Conservation (phyloP, 805 yeast species). For the Lipomyces yamadae region DNA sequence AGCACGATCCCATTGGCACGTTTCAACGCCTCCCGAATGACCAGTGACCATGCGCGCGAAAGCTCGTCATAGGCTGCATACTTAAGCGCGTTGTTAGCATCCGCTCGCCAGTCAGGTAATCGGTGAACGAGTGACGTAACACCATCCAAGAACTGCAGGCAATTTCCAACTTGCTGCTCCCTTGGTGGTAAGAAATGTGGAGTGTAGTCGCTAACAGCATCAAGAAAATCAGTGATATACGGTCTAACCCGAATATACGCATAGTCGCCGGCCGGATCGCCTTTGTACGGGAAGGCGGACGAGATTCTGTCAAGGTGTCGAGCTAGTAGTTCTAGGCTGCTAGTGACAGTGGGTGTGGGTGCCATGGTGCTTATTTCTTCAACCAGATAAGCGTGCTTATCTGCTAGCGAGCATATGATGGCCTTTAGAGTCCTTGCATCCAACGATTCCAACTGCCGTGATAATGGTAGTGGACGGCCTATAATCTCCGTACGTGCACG, state of each 20-base stretch:
- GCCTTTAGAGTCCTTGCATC: slow-evolving; percentile 60
- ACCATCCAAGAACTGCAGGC: slow-evolving; percentile 66
- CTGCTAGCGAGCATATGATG: slow-evolving; percentile 59
- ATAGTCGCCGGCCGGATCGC: slow-evolving; percentile 74
- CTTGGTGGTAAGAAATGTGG: slow-evolving; percentile 73
- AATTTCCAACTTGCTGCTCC: slow-evolving; percentile 57
- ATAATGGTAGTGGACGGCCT: slow-evolving; percentile 66
- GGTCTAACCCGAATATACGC: slow-evolving; percentile 75
- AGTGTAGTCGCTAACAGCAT: slow-evolving; percentile 74
- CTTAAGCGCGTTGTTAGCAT: slow-evolving; percentile 50
- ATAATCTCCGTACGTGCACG: slow-evolving; percentile 35
- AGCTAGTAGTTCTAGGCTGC: slow-evolving; percentile 57
- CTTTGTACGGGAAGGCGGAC: slow-evolving; percentile 70
- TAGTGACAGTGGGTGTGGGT: slow-evolving; percentile 61
- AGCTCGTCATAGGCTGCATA: slow-evolving; percentile 65
- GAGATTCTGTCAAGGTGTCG: slow-evolving; percentile 53
- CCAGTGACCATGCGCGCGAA: slow-evolving; percentile 60
- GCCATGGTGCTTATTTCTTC: slow-evolving; percentile 56
- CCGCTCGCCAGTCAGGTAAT: slow-evolving; percentile 67
- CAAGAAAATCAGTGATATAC: slow-evolving; percentile 67
- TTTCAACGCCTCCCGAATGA: slow-evolving; percentile 49
- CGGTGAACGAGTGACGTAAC: slow-evolving; percentile 64
- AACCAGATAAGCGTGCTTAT: slow-evolving; percentile 65
- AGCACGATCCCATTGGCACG: slow-evolving; percentile 49
- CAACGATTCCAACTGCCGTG: slow-evolving; percentile 69